Evolutionary conservation across 2,329 filamentous ascomycete species (phyloP), one percentile per base, ranked within the genome.

Genomic region (Acarospora socialis): DNA sequence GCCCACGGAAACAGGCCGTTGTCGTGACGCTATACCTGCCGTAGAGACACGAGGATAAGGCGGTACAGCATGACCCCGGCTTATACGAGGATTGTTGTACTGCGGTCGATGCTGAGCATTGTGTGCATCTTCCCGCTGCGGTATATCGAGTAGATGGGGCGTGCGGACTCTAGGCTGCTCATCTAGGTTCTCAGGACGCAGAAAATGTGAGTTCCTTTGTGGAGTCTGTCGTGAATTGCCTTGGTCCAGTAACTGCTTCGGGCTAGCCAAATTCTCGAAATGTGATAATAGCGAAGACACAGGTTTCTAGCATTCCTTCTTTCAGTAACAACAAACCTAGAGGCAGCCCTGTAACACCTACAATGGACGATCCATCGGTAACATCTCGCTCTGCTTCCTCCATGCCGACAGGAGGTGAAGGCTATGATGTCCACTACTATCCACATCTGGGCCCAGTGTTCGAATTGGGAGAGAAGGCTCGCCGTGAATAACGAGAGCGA

Each of bases 21-120:
- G 71, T 75, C 48, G 70, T 73, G 47, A 75, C 68, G 54, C 62
- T 70, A 37, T 73, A 68, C 47, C 55, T 70, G n/a, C n/a, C n/a
- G n/a, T n/a, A n/a, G n/a, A n/a, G n/a, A n/a, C n/a, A n/a, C n/a
- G n/a, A n/a, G n/a, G n/a, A n/a, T n/a, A n/a, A n/a, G n/a, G n/a
- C n/a, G n/a, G n/a, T n/a, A n/a, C n/a, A n/a, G n/a, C n/a, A n/a
- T n/a, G n/a, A n/a, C n/a, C n/a, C n/a, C n/a, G n/a, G n/a, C n/a
- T n/a, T n/a, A n/a, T n/a, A n/a, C n/a, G n/a, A n/a, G n/a, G n/a
- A n/a, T n/a, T n/a, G n/a, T n/a, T n/a, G n/a, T n/a, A n/a, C n/a
- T n/a, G n/a, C n/a, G n/a, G n/a, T n/a, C n/a, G n/a, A n/a, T n/a
- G n/a, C n/a, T n/a, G n/a, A n/a, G n/a, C n/a, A n/a, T n/a, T n/a